These are phyloP conservation scores for Talaromyces atroroseus DNA, from an alignment of 2,329 filamentous ascomycete genomes.

Conservation along the genomic window DNA sequence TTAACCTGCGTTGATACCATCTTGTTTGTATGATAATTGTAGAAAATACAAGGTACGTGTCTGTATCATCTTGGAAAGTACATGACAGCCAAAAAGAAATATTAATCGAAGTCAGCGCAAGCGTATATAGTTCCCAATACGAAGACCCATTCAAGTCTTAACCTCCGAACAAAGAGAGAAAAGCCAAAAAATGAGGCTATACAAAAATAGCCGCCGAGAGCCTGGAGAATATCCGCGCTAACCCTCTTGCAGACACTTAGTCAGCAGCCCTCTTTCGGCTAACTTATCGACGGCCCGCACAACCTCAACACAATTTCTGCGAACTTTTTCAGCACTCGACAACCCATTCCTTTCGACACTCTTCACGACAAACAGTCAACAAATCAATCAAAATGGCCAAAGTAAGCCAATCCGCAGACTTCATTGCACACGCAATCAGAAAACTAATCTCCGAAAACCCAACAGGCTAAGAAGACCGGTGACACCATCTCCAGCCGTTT, in stretches of 20 bases:
- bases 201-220: neutral
- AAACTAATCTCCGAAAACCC: neutral
- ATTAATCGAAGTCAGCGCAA: no score
- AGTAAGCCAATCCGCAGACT: neutral
- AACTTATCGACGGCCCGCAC: neutral
- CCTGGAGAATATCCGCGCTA: neutral
- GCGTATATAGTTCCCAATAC: no score
- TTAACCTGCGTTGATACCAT: neutral
- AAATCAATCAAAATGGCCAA: constrained; percentile 14
- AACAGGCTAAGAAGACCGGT: constrained; percentile 13
- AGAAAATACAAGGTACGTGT: neutral
- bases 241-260: neutral
- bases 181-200: no score
- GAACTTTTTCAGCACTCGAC: neutral
- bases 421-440: neutral
- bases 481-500: constrained; percentile 15
- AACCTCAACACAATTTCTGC: neutral
- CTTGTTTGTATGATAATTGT: neutral
- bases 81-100: no score
- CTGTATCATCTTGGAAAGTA: neutral
- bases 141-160: neutral
- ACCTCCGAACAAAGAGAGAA: neutral
- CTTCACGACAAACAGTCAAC: constrained; percentile 6
- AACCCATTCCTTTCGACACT: neutral
- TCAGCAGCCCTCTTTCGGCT: constrained; percentile 8